A percentile compares a stretch with the other conserved stretches of the same genome.
These are phyloP conservation scores for Alternaria sp. DNA, from an alignment of 2,329 filamentous ascomycete genomes.

Conservation along the genomic window DNA sequence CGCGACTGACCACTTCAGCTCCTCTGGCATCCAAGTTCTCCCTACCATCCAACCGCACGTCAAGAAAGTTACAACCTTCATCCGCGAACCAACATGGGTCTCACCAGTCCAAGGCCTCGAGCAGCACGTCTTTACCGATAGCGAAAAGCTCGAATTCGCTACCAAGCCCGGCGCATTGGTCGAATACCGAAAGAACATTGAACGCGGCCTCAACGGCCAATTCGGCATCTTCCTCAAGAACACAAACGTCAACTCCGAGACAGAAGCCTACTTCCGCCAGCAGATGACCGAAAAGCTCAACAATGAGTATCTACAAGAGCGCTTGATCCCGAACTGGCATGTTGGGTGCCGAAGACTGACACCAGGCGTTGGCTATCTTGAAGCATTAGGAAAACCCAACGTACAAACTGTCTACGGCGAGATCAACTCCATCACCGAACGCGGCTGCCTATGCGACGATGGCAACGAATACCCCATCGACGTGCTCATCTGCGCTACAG, in stretches of 20 bases:
- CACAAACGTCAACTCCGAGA: constrained; percentile 50
- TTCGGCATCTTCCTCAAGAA: constrained; percentile 57
- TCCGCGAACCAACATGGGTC: constrained; percentile 60
- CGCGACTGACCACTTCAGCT: constrained; percentile 46
- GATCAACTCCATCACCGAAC: constrained; percentile 42
- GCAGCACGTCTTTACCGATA: constrained; percentile 51
- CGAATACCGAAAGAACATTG: constrained; percentile 54
- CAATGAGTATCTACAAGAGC: constrained; percentile 37
- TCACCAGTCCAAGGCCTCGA: constrained; percentile 54
- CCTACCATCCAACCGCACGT: constrained; percentile 55
- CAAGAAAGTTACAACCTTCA: constrained; percentile 57
- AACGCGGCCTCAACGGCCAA: constrained; percentile 55
- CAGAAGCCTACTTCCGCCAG: constrained; percentile 54
- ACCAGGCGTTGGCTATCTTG: constrained; percentile 53
- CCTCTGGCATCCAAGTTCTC: constrained; percentile 62
- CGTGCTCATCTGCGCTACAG: constrained; percentile 47
- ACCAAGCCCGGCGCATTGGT: constrained; percentile 49
- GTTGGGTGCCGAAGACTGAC: constrained; percentile 54
- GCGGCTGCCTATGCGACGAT: constrained; percentile 48
- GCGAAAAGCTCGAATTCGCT: constrained; percentile 53
- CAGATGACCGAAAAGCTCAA: constrained; percentile 52
- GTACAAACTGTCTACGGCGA: constrained; percentile 51
- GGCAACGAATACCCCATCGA: constrained; percentile 46
- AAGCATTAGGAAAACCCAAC: constrained; percentile 52
- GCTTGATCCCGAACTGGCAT: constrained; percentile 45